These are phyloP conservation scores for Biancaea sappan DNA, from an alignment of 306 rosid species.

Conservation along the genomic window DNA sequence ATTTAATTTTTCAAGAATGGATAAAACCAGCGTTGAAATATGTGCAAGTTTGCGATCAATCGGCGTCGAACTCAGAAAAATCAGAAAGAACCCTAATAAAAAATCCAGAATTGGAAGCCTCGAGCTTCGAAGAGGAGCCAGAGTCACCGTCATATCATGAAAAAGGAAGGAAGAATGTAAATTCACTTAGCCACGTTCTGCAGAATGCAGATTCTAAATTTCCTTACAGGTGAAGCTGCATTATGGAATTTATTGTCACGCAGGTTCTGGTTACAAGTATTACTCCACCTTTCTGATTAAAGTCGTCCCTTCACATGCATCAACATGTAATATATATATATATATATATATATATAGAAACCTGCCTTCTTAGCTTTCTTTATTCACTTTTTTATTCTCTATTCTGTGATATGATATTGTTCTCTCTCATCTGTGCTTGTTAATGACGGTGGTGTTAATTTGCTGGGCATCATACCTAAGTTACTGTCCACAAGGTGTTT, in stretches of 20 bases:
- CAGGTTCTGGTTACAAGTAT: conserved; percentile 38
- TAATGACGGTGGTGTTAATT: no score
- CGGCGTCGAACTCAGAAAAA: neutral
- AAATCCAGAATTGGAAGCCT: conserved; percentile 1
- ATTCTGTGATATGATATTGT: no score
- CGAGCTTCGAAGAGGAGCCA: neutral
- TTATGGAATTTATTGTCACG: conserved; percentile 27
- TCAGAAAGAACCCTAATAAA: neutral
- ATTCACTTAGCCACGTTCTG: conserved; percentile 4
- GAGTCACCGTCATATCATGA: neutral
- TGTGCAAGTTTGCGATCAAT: neutral
- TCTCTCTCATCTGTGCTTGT: no score
- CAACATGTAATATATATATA: no score
- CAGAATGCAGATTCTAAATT: neutral
- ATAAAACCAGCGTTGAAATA: conserved; percentile 15
- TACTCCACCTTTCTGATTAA: conserved; percentile 1
- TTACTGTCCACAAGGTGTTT: no score
- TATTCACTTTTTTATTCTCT: neutral
- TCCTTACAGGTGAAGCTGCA: neutral
- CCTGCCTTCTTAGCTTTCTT: neutral
- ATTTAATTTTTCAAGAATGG: no score
- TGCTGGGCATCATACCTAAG: no score
- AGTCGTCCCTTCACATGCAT: conserved; percentile 30
- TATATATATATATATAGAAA: neutral
- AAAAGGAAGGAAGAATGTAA: neutral